Conservation (phyloP, 441 rosid species). For the Populus tomentosa region DNA sequence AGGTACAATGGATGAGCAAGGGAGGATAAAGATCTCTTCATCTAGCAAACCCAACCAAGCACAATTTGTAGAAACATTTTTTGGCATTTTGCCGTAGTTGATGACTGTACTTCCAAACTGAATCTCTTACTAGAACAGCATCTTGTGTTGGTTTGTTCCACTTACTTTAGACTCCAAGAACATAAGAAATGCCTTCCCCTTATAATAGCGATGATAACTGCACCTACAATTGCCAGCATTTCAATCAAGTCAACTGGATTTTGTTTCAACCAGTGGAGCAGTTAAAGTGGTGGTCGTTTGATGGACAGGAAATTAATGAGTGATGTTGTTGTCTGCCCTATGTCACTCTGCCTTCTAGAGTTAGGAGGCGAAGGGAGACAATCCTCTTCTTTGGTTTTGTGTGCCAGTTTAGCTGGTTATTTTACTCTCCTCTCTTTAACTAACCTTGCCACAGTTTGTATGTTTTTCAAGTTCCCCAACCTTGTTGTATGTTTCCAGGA, state of each 20-base stretch:
- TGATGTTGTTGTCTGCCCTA: not conserved
- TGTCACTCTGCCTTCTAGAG: not conserved
- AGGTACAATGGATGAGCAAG: not conserved
- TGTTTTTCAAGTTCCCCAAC: not conserved
- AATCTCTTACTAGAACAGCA: not conserved
- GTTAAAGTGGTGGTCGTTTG: not conserved
- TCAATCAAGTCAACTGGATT: not conserved
- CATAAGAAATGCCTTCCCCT: not conserved
- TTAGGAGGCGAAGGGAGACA: not conserved
- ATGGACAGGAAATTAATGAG: not conserved
- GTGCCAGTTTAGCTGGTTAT: not conserved
- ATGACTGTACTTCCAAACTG: not conserved
- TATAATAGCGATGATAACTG: not conserved
- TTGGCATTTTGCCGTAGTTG: not conserved
- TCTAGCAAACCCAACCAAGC: not conserved
- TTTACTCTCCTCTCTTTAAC: not conserved
- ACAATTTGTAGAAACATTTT: not conserved
- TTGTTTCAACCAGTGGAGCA: not conserved
- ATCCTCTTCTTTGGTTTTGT: not conserved
- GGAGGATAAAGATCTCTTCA: not conserved
- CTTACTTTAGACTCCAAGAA: not conserved
- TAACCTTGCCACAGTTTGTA: not conserved
- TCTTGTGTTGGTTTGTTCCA: not conserved
- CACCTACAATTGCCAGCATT: not conserved
- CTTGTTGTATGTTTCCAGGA: not conserved